Conservation (phyloP, 164 flowering plant genomes). For the Vitis riparia region DNA sequence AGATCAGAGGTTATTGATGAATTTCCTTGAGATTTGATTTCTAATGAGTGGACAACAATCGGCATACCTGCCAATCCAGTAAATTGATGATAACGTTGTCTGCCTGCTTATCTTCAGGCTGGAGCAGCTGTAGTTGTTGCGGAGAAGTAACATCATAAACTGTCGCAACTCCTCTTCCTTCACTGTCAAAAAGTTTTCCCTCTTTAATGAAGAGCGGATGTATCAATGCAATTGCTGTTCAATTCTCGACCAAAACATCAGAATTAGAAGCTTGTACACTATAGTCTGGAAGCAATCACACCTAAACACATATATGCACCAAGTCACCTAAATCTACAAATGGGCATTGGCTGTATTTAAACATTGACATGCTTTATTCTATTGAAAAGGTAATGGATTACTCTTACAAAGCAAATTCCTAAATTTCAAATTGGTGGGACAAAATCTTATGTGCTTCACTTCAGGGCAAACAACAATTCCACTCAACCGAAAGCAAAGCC, state of each 20-base stretch:
- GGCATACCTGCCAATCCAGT: slow-evolving; percentile 81
- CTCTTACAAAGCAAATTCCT: too few relatives aligned
- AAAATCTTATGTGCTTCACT: too few relatives aligned
- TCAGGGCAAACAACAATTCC: too few relatives aligned
- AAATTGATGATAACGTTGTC: slow-evolving; percentile 60
- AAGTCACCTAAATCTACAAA: too few relatives aligned
- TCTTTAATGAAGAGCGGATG: slow-evolving; percentile 61
- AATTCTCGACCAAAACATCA: slow-evolving; percentile 9
- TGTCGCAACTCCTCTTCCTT: slow-evolving; percentile 51
- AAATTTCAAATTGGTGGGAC: too few relatives aligned
- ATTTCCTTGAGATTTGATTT: not conserved
- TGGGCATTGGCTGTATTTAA: too few relatives aligned
- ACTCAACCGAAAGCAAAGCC: too few relatives aligned
- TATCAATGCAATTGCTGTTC: slow-evolving; percentile 77
- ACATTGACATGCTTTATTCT: too few relatives aligned
- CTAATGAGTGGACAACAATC: not conserved
- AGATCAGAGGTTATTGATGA: not conserved
- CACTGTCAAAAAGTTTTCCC: slow-evolving; percentile 49
- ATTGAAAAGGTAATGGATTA: too few relatives aligned
- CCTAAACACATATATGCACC: too few relatives aligned
- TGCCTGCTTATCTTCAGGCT: slow-evolving; percentile 38
- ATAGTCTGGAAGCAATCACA: not conserved
- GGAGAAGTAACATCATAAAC: slow-evolving; percentile 61
- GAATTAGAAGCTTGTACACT: not conserved
- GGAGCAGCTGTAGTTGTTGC: slow-evolving; percentile 53